phyloP scores from a whole-genome alignment of 176 grass and related monocot genomes.

The Triticum timopheevii region DNA sequence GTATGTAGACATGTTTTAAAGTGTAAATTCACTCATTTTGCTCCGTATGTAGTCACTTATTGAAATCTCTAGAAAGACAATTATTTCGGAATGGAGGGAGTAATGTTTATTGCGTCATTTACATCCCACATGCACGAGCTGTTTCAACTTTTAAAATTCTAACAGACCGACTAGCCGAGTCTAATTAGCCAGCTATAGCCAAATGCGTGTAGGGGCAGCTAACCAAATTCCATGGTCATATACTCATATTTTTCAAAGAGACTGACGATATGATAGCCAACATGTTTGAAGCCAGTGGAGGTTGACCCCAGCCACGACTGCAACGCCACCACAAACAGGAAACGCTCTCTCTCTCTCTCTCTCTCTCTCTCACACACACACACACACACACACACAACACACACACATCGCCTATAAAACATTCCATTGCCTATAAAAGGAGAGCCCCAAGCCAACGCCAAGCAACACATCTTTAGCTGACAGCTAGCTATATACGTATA shows the following conservation, averaged over 20 bases:
- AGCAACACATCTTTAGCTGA: background rate
- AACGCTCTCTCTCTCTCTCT: background rate
- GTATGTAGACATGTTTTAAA: too few relatives aligned
- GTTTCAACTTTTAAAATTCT: too few relatives aligned
- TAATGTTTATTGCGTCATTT: too few relatives aligned
- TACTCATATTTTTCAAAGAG: slow-evolving; percentile 28
- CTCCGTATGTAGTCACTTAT: too few relatives aligned
- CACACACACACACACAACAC: too few relatives aligned
- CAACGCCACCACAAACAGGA: background rate
- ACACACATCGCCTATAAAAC: background rate
- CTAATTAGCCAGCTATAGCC: too few relatives aligned
- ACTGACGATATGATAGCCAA: slow-evolving; percentile 4
- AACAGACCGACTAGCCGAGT: too few relatives aligned
- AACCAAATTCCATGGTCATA: background rate
- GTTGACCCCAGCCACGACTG: background rate
- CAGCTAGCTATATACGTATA: background rate
- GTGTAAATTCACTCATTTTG: too few relatives aligned
- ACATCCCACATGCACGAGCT: too few relatives aligned
- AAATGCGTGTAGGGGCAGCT: background rate
- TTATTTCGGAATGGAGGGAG: too few relatives aligned
- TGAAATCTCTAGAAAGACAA: too few relatives aligned
- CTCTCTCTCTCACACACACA: background rate
- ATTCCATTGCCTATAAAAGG: slow-evolving; percentile 18
- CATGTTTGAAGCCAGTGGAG: background rate
- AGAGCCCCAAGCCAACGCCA: background rate